Conservation (phyloP, 306 rosid genomes). For the Lupinus albus region DNA sequence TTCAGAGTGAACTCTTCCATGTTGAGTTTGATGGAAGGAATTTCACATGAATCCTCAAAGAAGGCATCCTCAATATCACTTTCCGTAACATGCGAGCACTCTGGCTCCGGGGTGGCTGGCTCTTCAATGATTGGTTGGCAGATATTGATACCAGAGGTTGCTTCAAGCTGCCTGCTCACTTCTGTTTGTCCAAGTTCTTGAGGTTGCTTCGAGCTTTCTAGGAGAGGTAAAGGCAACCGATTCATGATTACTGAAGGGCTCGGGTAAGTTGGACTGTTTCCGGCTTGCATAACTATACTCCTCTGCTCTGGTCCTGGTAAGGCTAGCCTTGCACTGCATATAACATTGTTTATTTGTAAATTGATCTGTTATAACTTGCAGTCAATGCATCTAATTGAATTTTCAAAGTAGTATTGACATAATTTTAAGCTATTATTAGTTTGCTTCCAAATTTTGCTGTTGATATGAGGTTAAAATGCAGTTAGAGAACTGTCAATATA, state of each 20-base stretch:
- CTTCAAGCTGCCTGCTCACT: constrained; percentile 39
- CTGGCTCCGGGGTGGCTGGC: constrained; percentile 82
- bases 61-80: constrained; percentile 70
- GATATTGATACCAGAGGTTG: constrained; percentile 39
- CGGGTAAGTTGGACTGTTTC: constrained; percentile 41
- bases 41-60: constrained; percentile 63
- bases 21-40: constrained; percentile 72
- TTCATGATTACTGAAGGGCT: constrained; percentile 38
- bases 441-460: constrained; percentile 28
- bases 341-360: constrained; percentile 42
- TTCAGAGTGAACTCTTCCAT: constrained; percentile 69
- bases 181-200: constrained; percentile 47
- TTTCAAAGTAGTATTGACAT: constrained; percentile 34
- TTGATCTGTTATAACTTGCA: constrained; percentile 38
- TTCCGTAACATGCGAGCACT: constrained; percentile 45
- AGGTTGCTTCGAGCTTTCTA: constrained; percentile 42
- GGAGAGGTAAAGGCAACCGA: constrained; percentile 56
- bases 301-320: constrained; percentile 83
- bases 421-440: constrained; percentile 22
- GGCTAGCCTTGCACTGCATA: constrained; percentile 90
- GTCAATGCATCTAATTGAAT: constrained; percentile 21
- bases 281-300: constrained; percentile 51
- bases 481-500: background rate
- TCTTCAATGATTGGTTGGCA: constrained; percentile 84
- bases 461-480: constrained; percentile 7